Evolutionary conservation across 495 filamentous ascomycete genomes (phyloP).

Genomic region (Penicillium angulare): DNA sequence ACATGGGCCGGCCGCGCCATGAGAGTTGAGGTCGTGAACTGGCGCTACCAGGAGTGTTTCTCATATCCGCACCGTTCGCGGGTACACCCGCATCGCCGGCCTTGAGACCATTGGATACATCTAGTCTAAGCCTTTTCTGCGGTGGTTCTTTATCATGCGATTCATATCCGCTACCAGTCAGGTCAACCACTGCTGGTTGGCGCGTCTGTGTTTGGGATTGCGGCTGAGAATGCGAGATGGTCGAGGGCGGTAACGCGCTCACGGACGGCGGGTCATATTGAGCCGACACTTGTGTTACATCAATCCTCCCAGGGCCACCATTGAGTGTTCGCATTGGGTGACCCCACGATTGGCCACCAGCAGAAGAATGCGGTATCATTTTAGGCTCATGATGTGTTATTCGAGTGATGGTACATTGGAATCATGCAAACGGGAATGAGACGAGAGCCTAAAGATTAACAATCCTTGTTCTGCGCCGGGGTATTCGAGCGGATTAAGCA

Average conservation of each 20-base stretch:
- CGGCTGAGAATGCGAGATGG: constrained; percentile 4
- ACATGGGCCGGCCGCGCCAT: constrained; percentile 45
- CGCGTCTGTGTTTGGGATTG: constrained; percentile 15
- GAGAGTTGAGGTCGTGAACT: constrained; percentile 30
- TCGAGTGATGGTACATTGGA: constrained; percentile 10
- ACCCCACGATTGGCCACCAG: constrained; percentile 45
- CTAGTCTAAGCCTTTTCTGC: constrained; percentile 39
- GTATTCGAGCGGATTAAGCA: too few relatives aligned
- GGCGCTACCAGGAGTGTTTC: constrained; percentile 29
- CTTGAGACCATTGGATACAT: constrained; percentile 26
- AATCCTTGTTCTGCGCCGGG: too few relatives aligned
- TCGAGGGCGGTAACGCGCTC: constrained; percentile 18
- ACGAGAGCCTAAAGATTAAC: too few relatives aligned
- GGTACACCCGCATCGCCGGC: constrained; percentile 22
- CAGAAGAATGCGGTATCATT: constrained; percentile 50
- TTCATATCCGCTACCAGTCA: constrained; percentile 32
- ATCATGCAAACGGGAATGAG: constrained; percentile 6
- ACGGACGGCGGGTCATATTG: constrained; percentile 29
- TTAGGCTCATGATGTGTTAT: constrained; percentile 43
- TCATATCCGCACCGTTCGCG: constrained; percentile 27
- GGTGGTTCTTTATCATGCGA: constrained; percentile 40
- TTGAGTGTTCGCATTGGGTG: constrained; percentile 38
- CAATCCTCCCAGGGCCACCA: constrained; percentile 34
- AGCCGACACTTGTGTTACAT: constrained; percentile 24
- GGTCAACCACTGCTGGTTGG: constrained; percentile 39